These are phyloP conservation scores for Aspergillus brunneoviolaceus DNA, from an alignment of 2,329 filamentous ascomycete species.

Conservation along the genomic window DNA sequence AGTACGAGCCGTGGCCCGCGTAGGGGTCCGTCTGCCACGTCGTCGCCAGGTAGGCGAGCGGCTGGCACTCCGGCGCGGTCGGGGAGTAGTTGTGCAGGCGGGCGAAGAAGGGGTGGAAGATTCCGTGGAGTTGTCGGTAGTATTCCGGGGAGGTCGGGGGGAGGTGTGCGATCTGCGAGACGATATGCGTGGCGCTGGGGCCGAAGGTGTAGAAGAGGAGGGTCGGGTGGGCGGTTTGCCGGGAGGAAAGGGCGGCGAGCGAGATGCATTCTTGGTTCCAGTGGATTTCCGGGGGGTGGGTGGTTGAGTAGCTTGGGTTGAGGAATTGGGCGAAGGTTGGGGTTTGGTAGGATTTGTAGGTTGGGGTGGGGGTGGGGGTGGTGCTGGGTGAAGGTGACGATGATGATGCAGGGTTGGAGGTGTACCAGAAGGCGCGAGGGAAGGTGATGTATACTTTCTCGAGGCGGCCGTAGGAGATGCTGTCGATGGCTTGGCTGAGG, in stretches of 20 bases:
- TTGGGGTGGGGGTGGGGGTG: not conserved
- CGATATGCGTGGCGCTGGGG: conserved; percentile 41
- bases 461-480: conserved; percentile 48
- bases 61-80: conserved; percentile 57
- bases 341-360: conserved; percentile 37
- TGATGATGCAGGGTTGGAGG: conserved; percentile 16
- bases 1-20: conserved; percentile 79
- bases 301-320: conserved; percentile 62
- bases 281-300: conserved; percentile 57
- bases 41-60: conserved; percentile 65
- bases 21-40: conserved; percentile 76
- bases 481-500: conserved; percentile 47
- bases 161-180: conserved; percentile 33
- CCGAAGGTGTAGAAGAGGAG: conserved; percentile 70
- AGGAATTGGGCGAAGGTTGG: conserved; percentile 76
- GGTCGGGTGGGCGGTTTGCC: conserved; percentile 66
- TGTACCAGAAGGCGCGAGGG: conserved; percentile 71
- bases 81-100: conserved; percentile 67
- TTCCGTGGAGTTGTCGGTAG: conserved; percentile 58
- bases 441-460: conserved; percentile 65
- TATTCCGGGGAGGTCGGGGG: conserved; percentile 47
- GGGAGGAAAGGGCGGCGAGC: conserved; percentile 63
- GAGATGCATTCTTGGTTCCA: conserved; percentile 80
- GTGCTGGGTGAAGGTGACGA: not conserved
- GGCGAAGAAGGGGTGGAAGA: conserved; percentile 77